Conservation (phyloP, 306 rosid species). For the Pyrus betulifolia region DNA sequence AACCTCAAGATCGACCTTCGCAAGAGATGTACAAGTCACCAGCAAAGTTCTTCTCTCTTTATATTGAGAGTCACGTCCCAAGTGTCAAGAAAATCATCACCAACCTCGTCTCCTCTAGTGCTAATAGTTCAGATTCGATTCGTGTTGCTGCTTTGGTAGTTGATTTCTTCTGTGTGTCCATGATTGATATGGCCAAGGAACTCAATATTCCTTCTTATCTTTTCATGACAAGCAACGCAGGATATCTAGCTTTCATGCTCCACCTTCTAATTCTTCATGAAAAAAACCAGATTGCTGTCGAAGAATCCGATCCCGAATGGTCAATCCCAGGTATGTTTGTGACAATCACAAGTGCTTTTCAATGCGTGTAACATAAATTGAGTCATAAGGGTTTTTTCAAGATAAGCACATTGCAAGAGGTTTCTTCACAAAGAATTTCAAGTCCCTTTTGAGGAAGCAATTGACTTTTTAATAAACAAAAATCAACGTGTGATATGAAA, state of each 20-base stretch:
- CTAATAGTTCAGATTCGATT: slow-evolving; percentile 6
- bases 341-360: background rate
- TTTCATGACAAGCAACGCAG: slow-evolving; percentile 36
- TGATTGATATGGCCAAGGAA: slow-evolving; percentile 45
- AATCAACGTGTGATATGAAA: too few relatives aligned
- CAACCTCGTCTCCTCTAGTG: slow-evolving; percentile 3
- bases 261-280: slow-evolving; percentile 22
- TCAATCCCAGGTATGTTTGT: slow-evolving; percentile 27
- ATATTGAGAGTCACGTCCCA: slow-evolving; percentile 23
- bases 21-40: slow-evolving; percentile 16
- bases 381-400: too few relatives aligned
- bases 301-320: slow-evolving; percentile 25
- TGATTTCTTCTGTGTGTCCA: slow-evolving; percentile 37
- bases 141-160: slow-evolving; percentile 33
- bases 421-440: too few relatives aligned
- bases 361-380: too few relatives aligned
- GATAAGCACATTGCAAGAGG: too few relatives aligned
- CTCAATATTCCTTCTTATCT: slow-evolving; percentile 39
- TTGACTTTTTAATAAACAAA: too few relatives aligned
- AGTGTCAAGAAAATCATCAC: slow-evolving; percentile 12
- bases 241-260: slow-evolving; percentile 25
- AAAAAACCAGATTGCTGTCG: slow-evolving; percentile 15
- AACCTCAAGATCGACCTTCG: slow-evolving; percentile 30
- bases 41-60: slow-evolving; percentile 3
- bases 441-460: too few relatives aligned